Conservation (phyloP, 148 eudicot genomes). For the Vaccinium corymbosum region DNA sequence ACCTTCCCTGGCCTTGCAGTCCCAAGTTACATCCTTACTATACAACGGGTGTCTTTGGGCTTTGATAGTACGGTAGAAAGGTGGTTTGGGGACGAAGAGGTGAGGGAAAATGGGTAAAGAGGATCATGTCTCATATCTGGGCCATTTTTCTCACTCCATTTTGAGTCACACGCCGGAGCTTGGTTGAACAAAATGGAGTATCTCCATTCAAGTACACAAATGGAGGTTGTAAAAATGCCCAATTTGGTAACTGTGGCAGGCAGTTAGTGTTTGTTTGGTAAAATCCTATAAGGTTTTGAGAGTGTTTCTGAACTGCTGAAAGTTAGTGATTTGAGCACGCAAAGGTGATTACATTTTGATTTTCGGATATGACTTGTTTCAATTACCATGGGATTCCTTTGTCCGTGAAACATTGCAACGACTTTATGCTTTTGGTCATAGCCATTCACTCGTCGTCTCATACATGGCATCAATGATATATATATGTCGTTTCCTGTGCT, state of each 20-base stretch:
- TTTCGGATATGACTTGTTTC: background rate
- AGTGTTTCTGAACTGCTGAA: no score
- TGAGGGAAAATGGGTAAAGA: background rate
- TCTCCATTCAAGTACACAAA: background rate
- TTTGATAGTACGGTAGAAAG: background rate
- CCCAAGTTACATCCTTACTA: background rate
- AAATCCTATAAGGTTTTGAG: no score
- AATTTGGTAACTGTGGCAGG: background rate
- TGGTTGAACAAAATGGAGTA: background rate
- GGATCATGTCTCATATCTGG: background rate
- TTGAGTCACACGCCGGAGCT: background rate
- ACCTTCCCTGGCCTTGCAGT: background rate
- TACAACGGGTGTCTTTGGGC: background rate
- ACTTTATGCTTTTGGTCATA: background rate
- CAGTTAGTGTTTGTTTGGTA: no score
- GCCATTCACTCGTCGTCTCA: background rate
- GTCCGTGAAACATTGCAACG: background rate
- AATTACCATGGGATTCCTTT: background rate
- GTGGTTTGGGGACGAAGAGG: background rate
- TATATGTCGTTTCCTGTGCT: background rate
- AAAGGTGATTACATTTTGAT: background rate
- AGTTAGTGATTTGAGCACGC: background rate
- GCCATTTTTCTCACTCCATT: background rate
- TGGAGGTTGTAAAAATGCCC: background rate
- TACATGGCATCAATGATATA: background rate